Evolutionary conservation across 495 filamentous ascomycete species (phyloP).

Genomic region (Hypoxylon subgilvum): DNA sequence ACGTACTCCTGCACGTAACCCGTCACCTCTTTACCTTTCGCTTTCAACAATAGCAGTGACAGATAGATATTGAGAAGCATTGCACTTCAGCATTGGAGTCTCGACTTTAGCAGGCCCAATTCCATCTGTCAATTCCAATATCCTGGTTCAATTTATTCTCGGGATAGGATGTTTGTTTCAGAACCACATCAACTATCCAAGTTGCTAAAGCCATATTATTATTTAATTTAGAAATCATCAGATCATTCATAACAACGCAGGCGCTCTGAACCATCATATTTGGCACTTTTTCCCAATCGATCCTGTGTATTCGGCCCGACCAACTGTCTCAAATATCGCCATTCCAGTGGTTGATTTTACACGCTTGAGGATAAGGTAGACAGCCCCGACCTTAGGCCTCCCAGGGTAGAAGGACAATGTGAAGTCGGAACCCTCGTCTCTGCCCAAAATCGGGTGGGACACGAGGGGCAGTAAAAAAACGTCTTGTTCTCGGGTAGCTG

Average conservation of each 20-base stretch:
- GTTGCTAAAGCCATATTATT: too few species aligned
- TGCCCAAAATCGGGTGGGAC: neutral
- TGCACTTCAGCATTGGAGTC: too few species aligned
- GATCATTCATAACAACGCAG: constrained; percentile 4
- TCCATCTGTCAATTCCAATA: too few species aligned
- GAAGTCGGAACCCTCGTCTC: neutral
- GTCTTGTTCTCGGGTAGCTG: neutral
- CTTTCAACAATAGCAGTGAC: constrained; percentile 5
- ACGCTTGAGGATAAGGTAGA: neutral
- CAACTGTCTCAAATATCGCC: neutral
- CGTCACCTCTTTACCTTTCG: neutral
- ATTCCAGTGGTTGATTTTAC: neutral
- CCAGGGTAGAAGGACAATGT: neutral
- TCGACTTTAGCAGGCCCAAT: too few species aligned
- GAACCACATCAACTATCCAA: too few species aligned
- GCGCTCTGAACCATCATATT: neutral
- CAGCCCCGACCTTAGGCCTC: neutral
- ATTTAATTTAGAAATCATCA: neutral
- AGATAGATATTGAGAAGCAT: too few species aligned
- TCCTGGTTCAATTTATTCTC: too few species aligned
- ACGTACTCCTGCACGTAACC: too few species aligned
- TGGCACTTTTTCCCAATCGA: constrained; percentile 3
- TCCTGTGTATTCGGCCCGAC: constrained; percentile 7
- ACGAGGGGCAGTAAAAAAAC: neutral
- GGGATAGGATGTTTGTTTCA: too few species aligned